Evolutionary conservation across 257 asterid genomes (phyloP).

Genomic region (Forsythia viridissima): DNA sequence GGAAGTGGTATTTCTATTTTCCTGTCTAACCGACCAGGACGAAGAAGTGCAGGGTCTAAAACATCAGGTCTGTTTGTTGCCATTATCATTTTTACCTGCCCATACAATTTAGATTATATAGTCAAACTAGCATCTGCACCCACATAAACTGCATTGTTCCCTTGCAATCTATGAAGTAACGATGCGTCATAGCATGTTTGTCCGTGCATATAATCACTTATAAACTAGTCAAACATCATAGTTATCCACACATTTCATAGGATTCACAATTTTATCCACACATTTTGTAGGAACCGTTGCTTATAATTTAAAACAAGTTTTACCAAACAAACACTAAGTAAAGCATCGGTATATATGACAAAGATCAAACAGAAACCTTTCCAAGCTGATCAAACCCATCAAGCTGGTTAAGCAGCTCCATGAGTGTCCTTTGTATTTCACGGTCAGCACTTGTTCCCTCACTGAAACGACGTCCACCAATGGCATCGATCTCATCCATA

Average conservation of each 20-base stretch:
- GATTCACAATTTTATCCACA: too few relatives aligned
- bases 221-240: too few relatives aligned
- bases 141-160: not conserved
- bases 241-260: too few relatives aligned
- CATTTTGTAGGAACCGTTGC: too few relatives aligned
- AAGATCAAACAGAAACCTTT: conserved; percentile 51
- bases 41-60: conserved; percentile 96
- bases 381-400: conserved; percentile 98
- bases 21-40: conserved; percentile 97
- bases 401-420: conserved; percentile 93
- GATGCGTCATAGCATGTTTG: not conserved
- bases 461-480: conserved; percentile 95
- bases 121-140: not conserved
- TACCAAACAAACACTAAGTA: not conserved
- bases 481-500: conserved; percentile 98
- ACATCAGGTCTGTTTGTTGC: conserved; percentile 97
- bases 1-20: conserved; percentile 96
- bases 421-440: conserved; percentile 93
- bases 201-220: too few relatives aligned
- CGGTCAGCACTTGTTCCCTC: conserved; percentile 99
- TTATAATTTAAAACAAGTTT: too few relatives aligned
- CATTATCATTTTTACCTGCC: conserved; percentile 97
- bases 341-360: not conserved
- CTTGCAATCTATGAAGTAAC: not conserved
- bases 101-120: conserved; percentile 15